Evolutionary conservation across 169 alveolate genomes (phyloP).

Genomic region (Hammondia hammondi): DNA sequence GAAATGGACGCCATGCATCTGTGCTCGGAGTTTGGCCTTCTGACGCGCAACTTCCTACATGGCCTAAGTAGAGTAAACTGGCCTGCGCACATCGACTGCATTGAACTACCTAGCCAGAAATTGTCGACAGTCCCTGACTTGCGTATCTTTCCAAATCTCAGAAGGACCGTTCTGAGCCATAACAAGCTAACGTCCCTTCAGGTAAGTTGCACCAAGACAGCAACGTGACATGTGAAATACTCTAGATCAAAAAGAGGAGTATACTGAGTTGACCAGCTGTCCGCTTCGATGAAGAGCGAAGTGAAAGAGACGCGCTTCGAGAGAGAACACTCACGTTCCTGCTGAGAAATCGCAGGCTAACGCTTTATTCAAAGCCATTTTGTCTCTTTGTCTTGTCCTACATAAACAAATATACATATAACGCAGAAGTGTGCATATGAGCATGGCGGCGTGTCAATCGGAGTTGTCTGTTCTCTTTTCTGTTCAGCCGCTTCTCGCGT

Average conservation of each 20-base stretch:
- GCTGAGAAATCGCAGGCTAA: too few relatives aligned
- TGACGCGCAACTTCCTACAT: background rate
- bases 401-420: too few relatives aligned
- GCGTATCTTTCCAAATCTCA: slow-evolving; percentile 28
- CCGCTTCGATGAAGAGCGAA: background rate
- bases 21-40: background rate
- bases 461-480: background rate
- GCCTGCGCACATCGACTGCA: slow-evolving; percentile 39
- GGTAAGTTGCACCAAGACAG: slow-evolving; percentile 6
- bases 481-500: background rate
- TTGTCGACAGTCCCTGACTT: slow-evolving; percentile 37
- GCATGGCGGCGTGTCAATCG: too few relatives aligned
- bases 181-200: slow-evolving; percentile 50
- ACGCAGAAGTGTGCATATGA: too few relatives aligned
- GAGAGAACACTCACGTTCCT: too few relatives aligned
- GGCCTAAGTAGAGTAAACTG: slow-evolving; percentile 50
- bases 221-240: too few relatives aligned
- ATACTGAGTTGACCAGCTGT: background rate
- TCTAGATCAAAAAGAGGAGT: background rate
- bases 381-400: too few relatives aligned
- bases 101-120: slow-evolving; percentile 53
- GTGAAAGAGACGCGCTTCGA: too few relatives aligned
- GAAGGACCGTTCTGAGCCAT: slow-evolving; percentile 45
- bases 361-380: too few relatives aligned
- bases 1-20: background rate